Evolutionary conservation across 768 basidiomycete species (phyloP), one percentile per base, ranked within the genome.

Genomic region (Termitomyces sp.): DNA sequence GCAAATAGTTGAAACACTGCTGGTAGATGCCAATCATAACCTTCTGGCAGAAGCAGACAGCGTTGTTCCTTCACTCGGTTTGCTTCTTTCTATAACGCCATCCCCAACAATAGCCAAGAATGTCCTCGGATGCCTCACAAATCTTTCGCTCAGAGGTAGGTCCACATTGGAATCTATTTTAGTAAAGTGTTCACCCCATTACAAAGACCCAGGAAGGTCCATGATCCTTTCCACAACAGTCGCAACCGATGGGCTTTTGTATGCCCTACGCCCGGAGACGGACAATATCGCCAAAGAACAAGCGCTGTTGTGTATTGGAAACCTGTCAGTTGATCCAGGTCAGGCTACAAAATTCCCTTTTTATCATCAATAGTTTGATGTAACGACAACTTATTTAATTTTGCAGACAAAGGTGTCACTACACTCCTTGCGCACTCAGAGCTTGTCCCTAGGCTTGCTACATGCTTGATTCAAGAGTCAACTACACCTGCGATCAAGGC

Each of bases 91-190:
- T 20, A 36, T 37, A n/a, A 53, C 42, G 4, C 20, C 50, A 18
- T 62, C 61, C 2, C 24, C 32, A 18, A 33, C 33, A n/a, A 61
- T 55, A 40, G 42, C 53, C 30, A 64, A 56, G 42, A 62, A 59
- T 53, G 30, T 64, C 5, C 55, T 64, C 3, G 63, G 63, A 37
- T 64, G 58, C 37, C 42, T 64, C 37, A 64, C 61, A 3, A 64
- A 64, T 56, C 56, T 62, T 36, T 62, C 63, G 2, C 56, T 57
- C 30, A 62, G 45, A 62, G 63, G 63, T 64, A 13, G n/a, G 30
- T n/a, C n/a, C 12, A 20, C 26, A 32, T n/a, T n/a, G 4, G 32
- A 47, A 56, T 27, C 20, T 39, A 22, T 14, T 48, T 12, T 43
- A 16, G 12, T 30, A 20, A n/a, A 18, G n/a, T 26, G 12, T 22